Evolutionary conservation across 352 stramenopile species (phyloP).

Genomic region (Pythium brassicae): DNA sequence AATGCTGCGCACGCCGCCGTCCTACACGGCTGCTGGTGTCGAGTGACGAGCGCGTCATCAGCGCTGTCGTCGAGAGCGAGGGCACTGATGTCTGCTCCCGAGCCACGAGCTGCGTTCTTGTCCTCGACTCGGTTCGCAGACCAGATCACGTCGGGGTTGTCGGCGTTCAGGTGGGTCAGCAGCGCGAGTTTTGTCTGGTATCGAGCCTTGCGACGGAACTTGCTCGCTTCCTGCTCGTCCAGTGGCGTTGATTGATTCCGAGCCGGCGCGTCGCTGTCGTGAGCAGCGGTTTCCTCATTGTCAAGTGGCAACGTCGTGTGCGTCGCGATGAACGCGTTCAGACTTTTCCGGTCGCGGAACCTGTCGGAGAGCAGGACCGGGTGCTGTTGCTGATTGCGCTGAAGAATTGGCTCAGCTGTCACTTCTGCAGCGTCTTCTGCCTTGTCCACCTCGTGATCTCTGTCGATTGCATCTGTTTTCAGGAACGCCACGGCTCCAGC

Average conservation of each 20-base stretch:
- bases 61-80: not conserved
- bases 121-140: slow-evolving; percentile 30
- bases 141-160: slow-evolving; percentile 46
- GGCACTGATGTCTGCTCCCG: not conserved
- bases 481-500: slow-evolving; percentile 6
- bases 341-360: slow-evolving; percentile 20
- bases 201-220: slow-evolving; percentile 58
- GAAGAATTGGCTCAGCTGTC: too few species aligned
- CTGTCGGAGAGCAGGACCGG: slow-evolving; percentile 14
- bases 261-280: slow-evolving; percentile 13
- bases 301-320: slow-evolving; percentile 8
- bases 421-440: not conserved
- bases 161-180: slow-evolving; percentile 33
- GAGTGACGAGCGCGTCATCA: slow-evolving; percentile 7
- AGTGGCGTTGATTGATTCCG: too few species aligned
- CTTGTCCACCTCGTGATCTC: not conserved
- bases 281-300: slow-evolving; percentile 2
- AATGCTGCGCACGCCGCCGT: slow-evolving; percentile 27
- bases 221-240: slow-evolving; percentile 20
- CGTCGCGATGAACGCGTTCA: slow-evolving; percentile 26
- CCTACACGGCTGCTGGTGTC: slow-evolving; percentile 20
- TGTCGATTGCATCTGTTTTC: not conserved
- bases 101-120: not conserved
- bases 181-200: slow-evolving; percentile 56
- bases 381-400: not conserved